phyloP scores from a whole-genome alignment of 345 rosid species.

The Aurinia saxatilis region DNA sequence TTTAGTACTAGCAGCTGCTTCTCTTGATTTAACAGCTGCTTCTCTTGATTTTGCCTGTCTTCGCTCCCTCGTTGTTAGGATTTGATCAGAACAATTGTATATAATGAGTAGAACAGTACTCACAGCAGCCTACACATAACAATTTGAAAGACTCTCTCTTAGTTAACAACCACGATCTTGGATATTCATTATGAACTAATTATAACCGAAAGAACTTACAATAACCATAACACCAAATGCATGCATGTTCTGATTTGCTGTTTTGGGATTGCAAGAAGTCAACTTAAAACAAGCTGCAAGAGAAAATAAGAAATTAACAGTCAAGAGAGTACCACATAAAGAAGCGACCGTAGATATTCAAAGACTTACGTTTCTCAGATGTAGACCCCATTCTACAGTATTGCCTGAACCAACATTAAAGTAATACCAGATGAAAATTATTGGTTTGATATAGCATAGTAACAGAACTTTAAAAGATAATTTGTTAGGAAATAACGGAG shows the following conservation, averaged over 20 bases:
- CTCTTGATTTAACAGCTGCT: slow-evolving; percentile 74
- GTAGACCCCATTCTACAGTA: slow-evolving; percentile 83
- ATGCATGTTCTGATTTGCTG: slow-evolving; percentile 70
- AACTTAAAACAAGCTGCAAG: slow-evolving; percentile 79
- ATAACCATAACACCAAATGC: slow-evolving; percentile 79
- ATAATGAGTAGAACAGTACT: slow-evolving; percentile 65
- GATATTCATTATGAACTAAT: neutral
- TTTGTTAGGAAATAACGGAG: neutral
- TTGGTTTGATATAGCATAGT: neutral
- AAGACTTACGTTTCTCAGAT: slow-evolving; percentile 53
- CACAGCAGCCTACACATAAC: slow-evolving; percentile 61
- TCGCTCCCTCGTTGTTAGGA: slow-evolving; percentile 64
- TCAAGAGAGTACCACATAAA: slow-evolving; percentile 6
- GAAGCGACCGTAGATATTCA: neutral
- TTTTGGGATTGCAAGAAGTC: slow-evolving; percentile 58
- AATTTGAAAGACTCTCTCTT: neutral
- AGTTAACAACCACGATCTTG: neutral
- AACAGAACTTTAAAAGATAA: neutral
- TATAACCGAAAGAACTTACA: slow-evolving; percentile 38
- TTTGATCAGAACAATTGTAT: slow-evolving; percentile 88
- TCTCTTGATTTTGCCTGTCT: slow-evolving; percentile 78
- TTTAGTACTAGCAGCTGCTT: slow-evolving; percentile 22
- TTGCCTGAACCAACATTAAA: slow-evolving; percentile 45
- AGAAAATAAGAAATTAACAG: slow-evolving; percentile 7
- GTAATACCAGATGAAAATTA: too few relatives aligned